Evolutionary conservation across 257 asterid species (phyloP).

Genomic region (Datura wrightii): DNA sequence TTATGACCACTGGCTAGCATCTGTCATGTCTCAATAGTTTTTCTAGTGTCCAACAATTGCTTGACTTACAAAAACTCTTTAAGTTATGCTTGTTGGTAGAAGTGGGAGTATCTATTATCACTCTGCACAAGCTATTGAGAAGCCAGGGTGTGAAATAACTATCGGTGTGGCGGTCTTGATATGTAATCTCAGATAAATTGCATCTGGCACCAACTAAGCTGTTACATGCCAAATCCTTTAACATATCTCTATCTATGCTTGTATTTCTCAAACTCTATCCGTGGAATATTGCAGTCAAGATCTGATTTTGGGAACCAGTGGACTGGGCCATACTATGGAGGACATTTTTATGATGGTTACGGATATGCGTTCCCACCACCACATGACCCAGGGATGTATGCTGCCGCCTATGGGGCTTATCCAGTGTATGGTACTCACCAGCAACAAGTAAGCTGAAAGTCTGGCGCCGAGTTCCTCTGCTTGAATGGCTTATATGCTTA

Average conservation of each 20-base stretch:
- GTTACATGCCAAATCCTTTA: not conserved
- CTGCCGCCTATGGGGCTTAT: slow-evolving; percentile 80
- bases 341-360: slow-evolving; percentile 78
- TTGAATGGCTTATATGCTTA: slow-evolving; percentile 33
- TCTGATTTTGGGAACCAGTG: slow-evolving; percentile 77
- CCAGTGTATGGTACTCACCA: slow-evolving; percentile 86
- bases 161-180: not conserved
- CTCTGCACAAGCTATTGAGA: not conserved
- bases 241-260: not conserved
- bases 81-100: not conserved
- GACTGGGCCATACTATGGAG: slow-evolving; percentile 85
- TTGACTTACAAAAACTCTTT: not conserved
- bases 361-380: slow-evolving; percentile 76
- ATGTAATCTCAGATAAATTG: not conserved
- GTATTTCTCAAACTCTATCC: not conserved
- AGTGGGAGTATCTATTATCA: not conserved
- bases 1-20: not conserved
- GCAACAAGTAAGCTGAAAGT: slow-evolving; percentile 82
- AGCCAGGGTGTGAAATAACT: not conserved
- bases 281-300: slow-evolving; percentile 56
- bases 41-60: not conserved
- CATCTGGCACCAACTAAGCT: not conserved
- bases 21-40: not conserved
- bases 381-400: slow-evolving; percentile 81
- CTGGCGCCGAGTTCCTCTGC: not conserved